These are phyloP conservation scores for Blastocystis sp. DNA, from an alignment of 352 stramenopile genomes.

Conservation along the genomic window DNA sequence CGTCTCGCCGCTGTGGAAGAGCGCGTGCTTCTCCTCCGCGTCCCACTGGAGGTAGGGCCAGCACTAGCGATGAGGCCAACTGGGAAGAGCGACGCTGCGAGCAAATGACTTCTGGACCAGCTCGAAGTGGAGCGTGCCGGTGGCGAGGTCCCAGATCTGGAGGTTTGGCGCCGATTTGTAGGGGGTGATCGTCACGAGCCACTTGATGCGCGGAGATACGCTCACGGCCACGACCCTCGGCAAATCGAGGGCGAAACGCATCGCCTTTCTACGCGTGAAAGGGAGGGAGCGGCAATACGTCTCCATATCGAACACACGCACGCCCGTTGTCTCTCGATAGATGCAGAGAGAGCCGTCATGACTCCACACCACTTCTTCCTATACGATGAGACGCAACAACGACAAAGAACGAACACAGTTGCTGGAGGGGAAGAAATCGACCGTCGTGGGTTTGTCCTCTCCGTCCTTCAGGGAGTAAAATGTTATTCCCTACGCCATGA, in stretches of 20 bases:
- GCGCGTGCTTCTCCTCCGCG: neutral
- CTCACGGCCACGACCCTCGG: slow-evolving; percentile 49
- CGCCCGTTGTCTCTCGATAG: slow-evolving; percentile 35
- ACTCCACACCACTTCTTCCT: slow-evolving; percentile 54
- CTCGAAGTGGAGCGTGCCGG: slow-evolving; percentile 20
- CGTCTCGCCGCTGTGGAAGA: slow-evolving; percentile 29
- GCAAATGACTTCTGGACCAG: slow-evolving; percentile 32
- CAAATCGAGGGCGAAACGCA: slow-evolving; percentile 13
- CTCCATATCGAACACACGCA: slow-evolving; percentile 43
- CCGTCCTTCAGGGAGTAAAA: slow-evolving; percentile 39
- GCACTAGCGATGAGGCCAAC: neutral
- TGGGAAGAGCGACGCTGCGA: neutral
- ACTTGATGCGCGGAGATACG: slow-evolving; percentile 37
- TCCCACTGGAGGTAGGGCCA: slow-evolving; percentile 62
- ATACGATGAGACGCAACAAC: neutral
- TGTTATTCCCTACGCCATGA: slow-evolving; percentile 13
- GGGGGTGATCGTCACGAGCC: slow-evolving; percentile 41
- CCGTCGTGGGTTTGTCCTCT: slow-evolving; percentile 23
- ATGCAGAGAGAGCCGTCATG: slow-evolving; percentile 30
- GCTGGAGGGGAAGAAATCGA: slow-evolving; percentile 25
- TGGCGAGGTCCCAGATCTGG: slow-evolving; percentile 53
- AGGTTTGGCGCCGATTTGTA: slow-evolving; percentile 38
- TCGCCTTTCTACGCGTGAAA: slow-evolving; percentile 6
- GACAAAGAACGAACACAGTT: slow-evolving; percentile 1
- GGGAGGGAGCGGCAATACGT: neutral